phyloP scores from a whole-genome alignment of 2,329 filamentous ascomycete genomes.

The Akanthomyces lecanii region DNA sequence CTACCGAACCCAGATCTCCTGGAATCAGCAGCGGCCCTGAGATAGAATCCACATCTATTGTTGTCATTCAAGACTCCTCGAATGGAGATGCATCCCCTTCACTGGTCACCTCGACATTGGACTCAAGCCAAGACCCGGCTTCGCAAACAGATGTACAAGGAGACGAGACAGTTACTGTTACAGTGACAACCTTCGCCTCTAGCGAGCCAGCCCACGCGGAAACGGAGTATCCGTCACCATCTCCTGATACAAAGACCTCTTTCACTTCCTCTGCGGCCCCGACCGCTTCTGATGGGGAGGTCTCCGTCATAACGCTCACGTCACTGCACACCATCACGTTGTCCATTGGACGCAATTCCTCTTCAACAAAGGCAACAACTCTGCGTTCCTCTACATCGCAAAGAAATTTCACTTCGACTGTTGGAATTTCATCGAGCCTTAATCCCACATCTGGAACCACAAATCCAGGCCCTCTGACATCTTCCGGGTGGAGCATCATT shows the following conservation, averaged over 20 bases:
- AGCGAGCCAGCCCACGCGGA: background rate
- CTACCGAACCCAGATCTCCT: constrained; percentile 6
- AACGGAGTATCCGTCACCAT: background rate
- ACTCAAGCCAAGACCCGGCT: background rate
- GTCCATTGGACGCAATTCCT: background rate
- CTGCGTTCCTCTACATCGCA: background rate
- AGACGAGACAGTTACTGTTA: constrained; percentile 6
- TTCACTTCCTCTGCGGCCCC: background rate
- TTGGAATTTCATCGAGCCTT: background rate
- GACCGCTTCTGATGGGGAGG: background rate
- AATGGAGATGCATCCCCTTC: background rate
- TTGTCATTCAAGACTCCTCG: background rate
- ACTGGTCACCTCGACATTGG: background rate
- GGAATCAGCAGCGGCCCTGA: background rate
- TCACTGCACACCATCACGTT: constrained; percentile 8
- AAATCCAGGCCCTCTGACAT: background rate
- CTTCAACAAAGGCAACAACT: background rate
- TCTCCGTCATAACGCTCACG: constrained; percentile 10
- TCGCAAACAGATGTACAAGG: background rate
- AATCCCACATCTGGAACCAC: background rate
- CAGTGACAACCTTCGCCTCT: constrained; percentile 9
- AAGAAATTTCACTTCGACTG: background rate
- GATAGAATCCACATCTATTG: constrained; percentile 12
- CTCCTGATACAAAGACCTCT: background rate
- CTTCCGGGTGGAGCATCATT: background rate